Conservation (phyloP, 306 rosid genomes). For the Alnus glutinosa region DNA sequence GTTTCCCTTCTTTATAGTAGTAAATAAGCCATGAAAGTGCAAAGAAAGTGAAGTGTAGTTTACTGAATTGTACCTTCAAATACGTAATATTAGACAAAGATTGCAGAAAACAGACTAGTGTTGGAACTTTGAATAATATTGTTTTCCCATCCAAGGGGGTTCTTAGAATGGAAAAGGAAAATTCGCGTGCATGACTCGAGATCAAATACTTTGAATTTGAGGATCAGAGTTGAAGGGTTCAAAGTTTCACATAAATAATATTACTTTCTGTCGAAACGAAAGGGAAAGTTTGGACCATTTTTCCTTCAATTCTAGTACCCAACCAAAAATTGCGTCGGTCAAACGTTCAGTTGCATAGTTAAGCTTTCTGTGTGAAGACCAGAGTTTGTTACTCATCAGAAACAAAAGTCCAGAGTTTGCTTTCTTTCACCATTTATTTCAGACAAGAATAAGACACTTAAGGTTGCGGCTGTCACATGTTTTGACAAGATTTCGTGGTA, state of each 20-base stretch:
- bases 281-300: too few relatives aligned
- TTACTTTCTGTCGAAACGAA: too few relatives aligned
- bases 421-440: neutral
- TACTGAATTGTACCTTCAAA: conserved; percentile 25
- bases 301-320: too few relatives aligned
- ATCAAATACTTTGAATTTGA: too few relatives aligned
- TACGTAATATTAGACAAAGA: conserved; percentile 25
- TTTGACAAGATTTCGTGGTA: neutral
- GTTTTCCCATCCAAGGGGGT: conserved; percentile 6
- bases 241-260: too few relatives aligned
- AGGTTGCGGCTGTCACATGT: neutral
- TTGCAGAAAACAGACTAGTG: conserved; percentile 25
- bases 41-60: conserved; percentile 3
- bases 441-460: neutral
- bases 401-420: neutral
- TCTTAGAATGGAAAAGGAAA: conserved; percentile 35
- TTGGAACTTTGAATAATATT: conserved; percentile 20
- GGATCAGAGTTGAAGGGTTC: too few relatives aligned
- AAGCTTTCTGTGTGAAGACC: too few relatives aligned
- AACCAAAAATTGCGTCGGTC: too few relatives aligned
- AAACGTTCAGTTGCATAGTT: too few relatives aligned
- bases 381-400: too few relatives aligned
- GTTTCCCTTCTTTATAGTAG: conserved; percentile 27
- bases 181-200: neutral
- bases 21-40: conserved; percentile 18